Conservation (phyloP, 2,329 filamentous ascomycete genomes). For the Cladosporium oxysporum region DNA sequence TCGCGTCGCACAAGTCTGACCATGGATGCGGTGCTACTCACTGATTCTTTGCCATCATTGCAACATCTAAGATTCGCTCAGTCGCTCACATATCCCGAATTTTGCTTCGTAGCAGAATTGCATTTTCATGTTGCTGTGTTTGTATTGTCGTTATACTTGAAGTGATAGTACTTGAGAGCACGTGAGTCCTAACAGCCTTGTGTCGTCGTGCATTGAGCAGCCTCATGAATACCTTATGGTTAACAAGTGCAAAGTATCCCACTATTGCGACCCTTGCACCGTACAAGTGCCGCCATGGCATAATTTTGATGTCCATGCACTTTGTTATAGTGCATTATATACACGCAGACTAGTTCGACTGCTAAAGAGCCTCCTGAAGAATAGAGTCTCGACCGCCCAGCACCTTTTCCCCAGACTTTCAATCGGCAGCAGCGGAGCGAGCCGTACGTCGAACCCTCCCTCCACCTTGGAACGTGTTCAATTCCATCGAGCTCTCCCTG, state of each 20-base stretch:
- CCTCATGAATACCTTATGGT: background rate
- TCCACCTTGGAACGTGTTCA: slow-evolving; percentile 10
- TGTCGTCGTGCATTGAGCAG: background rate
- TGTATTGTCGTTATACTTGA: background rate
- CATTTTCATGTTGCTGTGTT: background rate
- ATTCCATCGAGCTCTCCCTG: slow-evolving; percentile 14
- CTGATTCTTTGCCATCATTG: background rate
- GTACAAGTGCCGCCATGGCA: background rate
- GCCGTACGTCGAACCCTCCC: background rate
- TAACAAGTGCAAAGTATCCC: background rate
- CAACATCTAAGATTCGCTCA: background rate
- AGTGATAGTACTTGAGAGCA: background rate
- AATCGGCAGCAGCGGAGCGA: background rate
- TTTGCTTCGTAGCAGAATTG: background rate
- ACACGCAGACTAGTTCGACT: background rate
- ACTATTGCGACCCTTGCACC: background rate
- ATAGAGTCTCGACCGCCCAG: slow-evolving; percentile 5
- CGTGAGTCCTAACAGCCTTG: background rate
- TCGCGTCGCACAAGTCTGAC: background rate
- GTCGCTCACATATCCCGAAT: background rate
- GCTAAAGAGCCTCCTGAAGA: background rate
- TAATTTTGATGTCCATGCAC: background rate
- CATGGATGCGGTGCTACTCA: background rate
- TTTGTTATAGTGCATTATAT: background rate
- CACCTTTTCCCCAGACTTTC: background rate